A percentile compares a stretch with the other conserved stretches of the same genome.
These are phyloP conservation scores for Tulasnella sp. DNA, from an alignment of 768 basidiomycete species.

Conservation along the genomic window DNA sequence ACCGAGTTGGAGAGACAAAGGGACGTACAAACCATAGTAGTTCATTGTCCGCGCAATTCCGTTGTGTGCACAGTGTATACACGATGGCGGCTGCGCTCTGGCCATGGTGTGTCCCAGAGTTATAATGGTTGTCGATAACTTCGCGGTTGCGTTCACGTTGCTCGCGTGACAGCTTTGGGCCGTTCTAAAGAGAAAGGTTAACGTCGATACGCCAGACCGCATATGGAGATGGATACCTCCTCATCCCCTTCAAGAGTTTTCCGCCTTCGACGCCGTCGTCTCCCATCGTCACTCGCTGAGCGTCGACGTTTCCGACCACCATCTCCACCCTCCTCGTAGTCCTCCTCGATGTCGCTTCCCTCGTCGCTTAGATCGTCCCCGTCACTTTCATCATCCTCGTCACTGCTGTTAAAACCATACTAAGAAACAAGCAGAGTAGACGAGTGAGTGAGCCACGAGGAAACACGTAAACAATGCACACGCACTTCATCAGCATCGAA, in stretches of 20 bases:
- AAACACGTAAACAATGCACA: slow-evolving; percentile 12
- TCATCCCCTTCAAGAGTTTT: slow-evolving; percentile 16
- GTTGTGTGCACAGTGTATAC: slow-evolving; percentile 78
- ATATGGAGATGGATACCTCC: neutral
- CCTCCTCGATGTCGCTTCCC: too few relatives aligned
- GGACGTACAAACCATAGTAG: slow-evolving; percentile 59
- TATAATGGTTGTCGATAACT: slow-evolving; percentile 69
- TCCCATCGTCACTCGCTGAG: slow-evolving; percentile 14
- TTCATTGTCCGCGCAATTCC: slow-evolving; percentile 89
- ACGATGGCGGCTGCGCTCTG: slow-evolving; percentile 83
- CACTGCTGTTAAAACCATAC: slow-evolving; percentile 41
- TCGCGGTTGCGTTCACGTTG: slow-evolving; percentile 52
- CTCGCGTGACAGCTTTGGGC: slow-evolving; percentile 51
- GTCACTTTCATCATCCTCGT: slow-evolving; percentile 35
- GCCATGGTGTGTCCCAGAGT: slow-evolving; percentile 71
- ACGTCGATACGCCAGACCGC: neutral
- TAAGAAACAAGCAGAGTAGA: neutral
- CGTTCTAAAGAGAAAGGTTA: slow-evolving; percentile 28
- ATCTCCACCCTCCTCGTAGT: slow-evolving; percentile 36
- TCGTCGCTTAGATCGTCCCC: too few relatives aligned
- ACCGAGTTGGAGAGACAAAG: neutral
- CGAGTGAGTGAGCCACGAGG: neutral
- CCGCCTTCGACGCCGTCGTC: slow-evolving; percentile 3
- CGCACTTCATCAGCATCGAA: slow-evolving; percentile 76
- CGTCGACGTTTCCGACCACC: slow-evolving; percentile 25